Conservation (phyloP, 371 early-diverging fungal genomes). For the Enterospora canceri region DNA sequence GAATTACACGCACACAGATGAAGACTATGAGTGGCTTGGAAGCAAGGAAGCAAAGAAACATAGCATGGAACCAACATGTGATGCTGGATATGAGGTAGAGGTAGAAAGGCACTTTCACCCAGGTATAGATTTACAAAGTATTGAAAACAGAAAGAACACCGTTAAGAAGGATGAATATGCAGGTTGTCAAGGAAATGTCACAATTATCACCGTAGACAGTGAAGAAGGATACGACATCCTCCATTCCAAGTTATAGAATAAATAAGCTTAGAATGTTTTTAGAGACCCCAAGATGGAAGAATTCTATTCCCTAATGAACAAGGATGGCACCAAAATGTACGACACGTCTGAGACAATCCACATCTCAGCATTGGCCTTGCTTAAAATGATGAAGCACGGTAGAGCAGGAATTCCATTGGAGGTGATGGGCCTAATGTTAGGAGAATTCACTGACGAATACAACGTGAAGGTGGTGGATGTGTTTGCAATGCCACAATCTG, state of each 20-base stretch:
- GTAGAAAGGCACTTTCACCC: constrained; percentile 21
- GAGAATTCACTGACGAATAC: constrained; percentile 98
- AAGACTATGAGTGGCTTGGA: constrained; percentile 58
- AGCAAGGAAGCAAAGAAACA: constrained; percentile 30
- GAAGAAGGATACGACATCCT: too few species aligned
- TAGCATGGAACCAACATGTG: constrained; percentile 17
- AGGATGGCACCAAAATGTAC: constrained; percentile 47
- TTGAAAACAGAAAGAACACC: too few species aligned
- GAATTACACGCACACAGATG: constrained; percentile 66
- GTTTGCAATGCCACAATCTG: constrained; percentile 99
- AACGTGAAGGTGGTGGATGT: constrained; percentile 97
- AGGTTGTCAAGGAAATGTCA: too few species aligned
- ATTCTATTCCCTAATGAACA: background rate
- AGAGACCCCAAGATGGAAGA: background rate
- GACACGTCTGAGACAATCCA: constrained; percentile 97
- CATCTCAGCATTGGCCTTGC: constrained; percentile 89
- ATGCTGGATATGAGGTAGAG: constrained; percentile 43
- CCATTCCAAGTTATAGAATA: too few species aligned
- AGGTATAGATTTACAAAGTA: constrained; percentile 58
- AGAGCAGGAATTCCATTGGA: constrained; percentile 99
- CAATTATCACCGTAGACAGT: too few species aligned
- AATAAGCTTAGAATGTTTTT: background rate
- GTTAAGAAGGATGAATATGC: too few species aligned
- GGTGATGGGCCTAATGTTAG: constrained; percentile 99
- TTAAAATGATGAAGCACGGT: constrained; percentile 74